Conservation (phyloP, 306 rosid species). For the Sechiopsis laciniata region DNA sequence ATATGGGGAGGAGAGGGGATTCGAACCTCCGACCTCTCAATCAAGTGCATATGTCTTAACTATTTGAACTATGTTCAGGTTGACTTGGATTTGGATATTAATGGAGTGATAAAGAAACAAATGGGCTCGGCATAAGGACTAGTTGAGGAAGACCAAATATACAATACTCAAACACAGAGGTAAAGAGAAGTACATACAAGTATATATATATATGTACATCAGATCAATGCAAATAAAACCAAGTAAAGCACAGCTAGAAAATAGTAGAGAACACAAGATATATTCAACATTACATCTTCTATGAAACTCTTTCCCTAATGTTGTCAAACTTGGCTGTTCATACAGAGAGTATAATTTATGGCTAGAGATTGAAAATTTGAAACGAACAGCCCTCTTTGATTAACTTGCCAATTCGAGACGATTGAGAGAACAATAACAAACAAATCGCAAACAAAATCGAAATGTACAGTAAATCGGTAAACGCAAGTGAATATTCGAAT, state of each 20-base stretch:
- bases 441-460: neutral
- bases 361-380: neutral
- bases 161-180: neutral
- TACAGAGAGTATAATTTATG: neutral
- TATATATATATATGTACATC: neutral
- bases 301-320: neutral
- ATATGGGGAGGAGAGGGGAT: neutral
- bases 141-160: neutral
- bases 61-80: no score
- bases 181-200: neutral
- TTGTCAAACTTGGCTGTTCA: neutral
- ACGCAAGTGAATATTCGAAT: conserved; percentile 6
- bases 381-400: neutral
- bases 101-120: neutral
- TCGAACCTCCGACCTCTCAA: neutral
- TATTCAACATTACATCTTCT: neutral
- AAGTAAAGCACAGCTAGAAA: conserved; percentile 5
- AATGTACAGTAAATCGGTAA: neutral
- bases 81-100: neutral
- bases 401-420: neutral
- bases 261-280: neutral
- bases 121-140: neutral
- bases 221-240: neutral
- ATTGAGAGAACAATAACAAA: neutral
- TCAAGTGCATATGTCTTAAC: neutral